Evolutionary conservation across 805 yeast species (phyloP).

Genomic region (Torulaspora gathmanii): DNA sequence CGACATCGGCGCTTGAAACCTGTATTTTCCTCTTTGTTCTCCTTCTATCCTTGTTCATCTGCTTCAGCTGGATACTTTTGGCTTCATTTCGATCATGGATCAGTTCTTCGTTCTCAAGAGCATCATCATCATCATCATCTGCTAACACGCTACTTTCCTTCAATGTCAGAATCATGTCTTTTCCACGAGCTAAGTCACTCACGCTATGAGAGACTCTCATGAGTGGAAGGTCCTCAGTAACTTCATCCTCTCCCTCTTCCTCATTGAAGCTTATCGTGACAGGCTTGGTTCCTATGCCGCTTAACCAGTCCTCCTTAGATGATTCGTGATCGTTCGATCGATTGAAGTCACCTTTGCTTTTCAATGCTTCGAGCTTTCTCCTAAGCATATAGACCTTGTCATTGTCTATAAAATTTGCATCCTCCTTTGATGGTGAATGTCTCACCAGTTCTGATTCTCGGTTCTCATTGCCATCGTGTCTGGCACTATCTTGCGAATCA

Average conservation of each 20-base stretch:
- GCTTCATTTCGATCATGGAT: conserved; percentile 30
- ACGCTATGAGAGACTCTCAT: conserved; percentile 50
- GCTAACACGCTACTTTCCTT: conserved; percentile 39
- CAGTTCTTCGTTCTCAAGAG: conserved; percentile 26
- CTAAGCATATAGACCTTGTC: conserved; percentile 20
- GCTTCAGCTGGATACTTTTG: conserved; percentile 32
- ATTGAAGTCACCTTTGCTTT: neutral
- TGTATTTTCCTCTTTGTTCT: conserved; percentile 20
- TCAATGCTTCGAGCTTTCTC: conserved; percentile 17
- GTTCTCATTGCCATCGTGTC: neutral
- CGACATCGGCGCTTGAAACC: conserved; percentile 24
- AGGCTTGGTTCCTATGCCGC: conserved; percentile 19
- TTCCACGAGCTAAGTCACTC: conserved; percentile 36
- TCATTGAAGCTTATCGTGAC: conserved; percentile 8
- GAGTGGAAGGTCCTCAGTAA: conserved; percentile 33
- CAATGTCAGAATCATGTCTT: conserved; percentile 51
- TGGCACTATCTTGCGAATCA: neutral
- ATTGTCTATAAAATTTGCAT: conserved; percentile 10
- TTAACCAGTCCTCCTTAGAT: conserved; percentile 23
- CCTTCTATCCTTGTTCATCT: conserved; percentile 36
- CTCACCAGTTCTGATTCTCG: neutral
- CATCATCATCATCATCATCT: conserved; percentile 33
- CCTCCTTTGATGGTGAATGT: neutral
- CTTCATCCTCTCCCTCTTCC: conserved; percentile 22
- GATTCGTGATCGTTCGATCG: neutral